phyloP scores from a whole-genome alignment of 1,139 yeast species.

The Scheffersomyces insectosa region DNA sequence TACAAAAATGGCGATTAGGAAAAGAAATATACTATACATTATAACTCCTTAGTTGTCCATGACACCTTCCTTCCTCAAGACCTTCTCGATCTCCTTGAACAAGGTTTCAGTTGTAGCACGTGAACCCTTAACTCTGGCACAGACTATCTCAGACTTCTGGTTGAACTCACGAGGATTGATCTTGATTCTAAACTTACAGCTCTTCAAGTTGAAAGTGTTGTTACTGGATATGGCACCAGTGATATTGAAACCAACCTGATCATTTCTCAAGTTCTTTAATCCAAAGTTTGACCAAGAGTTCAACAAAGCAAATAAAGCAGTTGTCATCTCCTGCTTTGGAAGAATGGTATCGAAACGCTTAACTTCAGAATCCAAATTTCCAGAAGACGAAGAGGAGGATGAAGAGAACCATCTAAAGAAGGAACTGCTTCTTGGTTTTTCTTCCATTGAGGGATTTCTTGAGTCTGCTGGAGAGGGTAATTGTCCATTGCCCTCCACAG shows the following conservation, averaged over 20 bases:
- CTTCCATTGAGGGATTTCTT: constrained; percentile 33
- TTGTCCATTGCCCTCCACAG: constrained; percentile 22
- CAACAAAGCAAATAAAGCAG: constrained; percentile 63
- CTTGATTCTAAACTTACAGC: constrained; percentile 63
- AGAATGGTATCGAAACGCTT: constrained; percentile 45
- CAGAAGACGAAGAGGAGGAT: constrained; percentile 15
- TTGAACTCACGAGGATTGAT: constrained; percentile 39
- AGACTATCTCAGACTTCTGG: constrained; percentile 48
- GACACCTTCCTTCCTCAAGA: constrained; percentile 47
- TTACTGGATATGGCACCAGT: constrained; percentile 62
- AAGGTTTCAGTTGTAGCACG: constrained; percentile 43
- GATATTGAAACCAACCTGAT: constrained; percentile 44
- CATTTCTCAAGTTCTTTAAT: constrained; percentile 54
- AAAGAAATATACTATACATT: constrained; percentile 2
- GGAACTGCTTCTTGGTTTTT: constrained; percentile 27
- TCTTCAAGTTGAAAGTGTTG: constrained; percentile 62
- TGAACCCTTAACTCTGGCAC: constrained; percentile 49
- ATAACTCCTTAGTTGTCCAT: constrained; percentile 25
- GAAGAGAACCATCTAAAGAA: constrained; percentile 50
- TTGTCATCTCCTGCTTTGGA: constrained; percentile 58
- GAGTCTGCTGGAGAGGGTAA: constrained; percentile 44
- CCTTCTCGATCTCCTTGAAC: constrained; percentile 49
- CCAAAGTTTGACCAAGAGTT: constrained; percentile 74
- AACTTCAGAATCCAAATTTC: constrained; percentile 23
- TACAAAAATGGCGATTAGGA: not conserved